A percentile compares a stretch with the other conserved stretches of the same genome.
Conservation (phyloP, 257 asterid species). For the Vinca minor region DNA sequence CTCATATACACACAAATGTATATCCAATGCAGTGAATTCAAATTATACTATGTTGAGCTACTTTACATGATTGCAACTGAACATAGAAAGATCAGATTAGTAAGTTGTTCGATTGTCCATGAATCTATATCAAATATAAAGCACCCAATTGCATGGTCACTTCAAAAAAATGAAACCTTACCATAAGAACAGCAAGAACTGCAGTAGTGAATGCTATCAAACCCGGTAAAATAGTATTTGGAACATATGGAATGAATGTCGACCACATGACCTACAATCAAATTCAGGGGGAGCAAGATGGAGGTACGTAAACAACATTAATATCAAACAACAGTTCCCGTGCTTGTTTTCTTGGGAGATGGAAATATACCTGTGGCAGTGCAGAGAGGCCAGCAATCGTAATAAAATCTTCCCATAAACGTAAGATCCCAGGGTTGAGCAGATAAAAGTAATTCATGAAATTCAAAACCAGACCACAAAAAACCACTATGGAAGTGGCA, state of each 20-base stretch:
- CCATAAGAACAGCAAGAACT: constrained; percentile 57
- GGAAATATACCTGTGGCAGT: constrained; percentile 67
- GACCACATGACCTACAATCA: constrained; percentile 91
- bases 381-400: constrained; percentile 77
- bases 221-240: constrained; percentile 79
- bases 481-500: constrained; percentile 63
- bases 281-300: constrained; percentile 13
- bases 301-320: not conserved
- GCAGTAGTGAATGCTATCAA: constrained; percentile 46
- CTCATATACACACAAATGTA: too few relatives aligned
- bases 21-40: not conserved
- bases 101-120: constrained; percentile 3
- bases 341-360: constrained; percentile 3
- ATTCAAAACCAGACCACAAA: constrained; percentile 65
- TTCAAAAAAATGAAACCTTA: constrained; percentile 23
- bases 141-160: not conserved
- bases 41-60: not conserved
- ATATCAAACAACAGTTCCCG: not conserved
- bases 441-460: constrained; percentile 56
- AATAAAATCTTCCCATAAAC: constrained; percentile 84
- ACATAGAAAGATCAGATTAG: not conserved
- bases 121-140: not conserved
- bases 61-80: not conserved
- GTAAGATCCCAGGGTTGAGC: constrained; percentile 64
- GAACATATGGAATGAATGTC: constrained; percentile 80